Evolutionary conservation across 1,284 basidiomycete genomes (phyloP).

Genomic region (Ustilago bromivora): DNA sequence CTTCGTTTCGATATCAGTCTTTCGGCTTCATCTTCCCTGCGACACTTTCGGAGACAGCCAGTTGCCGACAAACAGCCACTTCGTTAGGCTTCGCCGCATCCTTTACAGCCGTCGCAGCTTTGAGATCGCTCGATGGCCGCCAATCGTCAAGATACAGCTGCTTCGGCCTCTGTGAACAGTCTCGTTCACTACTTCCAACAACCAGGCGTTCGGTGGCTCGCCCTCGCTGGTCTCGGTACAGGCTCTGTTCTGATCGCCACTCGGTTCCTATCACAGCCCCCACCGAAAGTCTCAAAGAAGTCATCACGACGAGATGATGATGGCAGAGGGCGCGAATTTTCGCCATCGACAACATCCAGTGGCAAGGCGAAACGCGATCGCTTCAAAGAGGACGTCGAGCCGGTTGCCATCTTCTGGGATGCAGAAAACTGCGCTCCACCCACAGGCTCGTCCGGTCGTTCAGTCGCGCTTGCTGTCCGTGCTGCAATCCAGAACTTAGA

Average conservation of each 20-base stretch:
- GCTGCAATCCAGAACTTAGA: conserved; percentile 49
- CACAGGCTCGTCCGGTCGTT: conserved; percentile 58
- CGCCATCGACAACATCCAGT: conserved; percentile 15
- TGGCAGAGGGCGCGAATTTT: conserved; percentile 9
- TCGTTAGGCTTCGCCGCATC: neutral
- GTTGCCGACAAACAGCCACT: neutral
- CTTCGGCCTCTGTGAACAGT: conserved; percentile 29
- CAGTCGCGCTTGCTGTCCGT: conserved; percentile 55
- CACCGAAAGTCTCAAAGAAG: neutral
- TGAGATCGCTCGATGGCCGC: conserved; percentile 24
- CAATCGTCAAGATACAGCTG: conserved; percentile 31
- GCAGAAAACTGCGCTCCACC: conserved; percentile 64
- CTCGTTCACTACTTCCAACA: conserved; percentile 29
- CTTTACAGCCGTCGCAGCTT: neutral
- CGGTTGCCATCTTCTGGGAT: conserved; percentile 63
- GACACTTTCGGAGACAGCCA: neutral
- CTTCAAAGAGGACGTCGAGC: conserved; percentile 37
- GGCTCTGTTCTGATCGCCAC: conserved; percentile 30
- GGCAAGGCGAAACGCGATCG: conserved; percentile 31
- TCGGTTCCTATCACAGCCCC: conserved; percentile 10
- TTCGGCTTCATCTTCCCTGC: neutral
- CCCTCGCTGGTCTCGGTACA: conserved; percentile 38
- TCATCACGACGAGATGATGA: conserved; percentile 9
- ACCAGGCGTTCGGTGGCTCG: conserved; percentile 32
- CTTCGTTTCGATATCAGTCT: neutral